Base-by-base conservation (phyloP, 2,329 filamentous ascomycete species). In the Cercospora zeina region DNA sequence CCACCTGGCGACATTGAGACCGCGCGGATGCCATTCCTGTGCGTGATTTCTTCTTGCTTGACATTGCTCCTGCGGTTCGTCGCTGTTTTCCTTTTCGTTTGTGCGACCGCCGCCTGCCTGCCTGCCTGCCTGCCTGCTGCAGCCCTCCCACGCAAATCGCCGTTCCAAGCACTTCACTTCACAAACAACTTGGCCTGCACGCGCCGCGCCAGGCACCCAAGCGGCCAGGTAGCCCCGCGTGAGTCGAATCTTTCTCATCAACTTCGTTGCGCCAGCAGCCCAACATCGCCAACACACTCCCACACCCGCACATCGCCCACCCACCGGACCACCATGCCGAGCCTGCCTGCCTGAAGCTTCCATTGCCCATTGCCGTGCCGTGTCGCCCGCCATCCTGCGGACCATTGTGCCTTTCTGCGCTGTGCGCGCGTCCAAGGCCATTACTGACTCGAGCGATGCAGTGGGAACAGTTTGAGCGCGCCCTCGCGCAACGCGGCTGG, bases 401-500 rank as follows among this genome's bases (percentile, higher is more conserved):
- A 53, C 54, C 47, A 54, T 57, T 30, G 13, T 59, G 27, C 37
- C 36, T 9, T 31, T 58, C 36, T 53, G 58, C 24, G 59, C 34
- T 16, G 14, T 39, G 21, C 51, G 30, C 57, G 30, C n/a, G 39
- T 49, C 54, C 54, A 56, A 59, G 54, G 61, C 51, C 55, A 49
- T 53, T 33, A 53, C 59, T 64, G 59, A 66, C 55, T 57, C 45
- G 57, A 50, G 42, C 27, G 14, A 59, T 61, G 58, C 62, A 66
- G 62, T 66, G 64, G 62, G 61, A 66, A 51, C 36, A 55, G 14
- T 33, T 51, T 45, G 61, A 68, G 59, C 54, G 53, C 27, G n/a
- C 51, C 51, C 62, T 64, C 54, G 47, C 37, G 27, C 54, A 47
- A 57, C 66, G 60, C 54, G 62, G 54, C 54, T 62, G 67, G 65